Evolutionary conservation across 805 yeast species (phyloP).

Genomic region (Yarrowia yakushimensis): DNA sequence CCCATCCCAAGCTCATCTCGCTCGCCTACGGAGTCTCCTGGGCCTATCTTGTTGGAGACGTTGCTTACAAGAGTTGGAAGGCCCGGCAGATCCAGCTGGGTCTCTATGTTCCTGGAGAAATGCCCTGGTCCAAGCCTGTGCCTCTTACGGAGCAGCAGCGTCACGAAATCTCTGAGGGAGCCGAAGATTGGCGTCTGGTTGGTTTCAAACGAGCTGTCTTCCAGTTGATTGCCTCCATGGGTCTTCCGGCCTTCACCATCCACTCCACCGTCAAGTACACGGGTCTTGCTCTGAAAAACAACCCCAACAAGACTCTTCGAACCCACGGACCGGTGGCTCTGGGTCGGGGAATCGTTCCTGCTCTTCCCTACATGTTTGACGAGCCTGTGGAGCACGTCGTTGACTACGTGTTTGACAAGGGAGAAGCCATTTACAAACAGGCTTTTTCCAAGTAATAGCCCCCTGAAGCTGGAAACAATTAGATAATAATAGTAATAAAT

Average conservation of each 20-base stretch:
- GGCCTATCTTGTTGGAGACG: conserved; percentile 74
- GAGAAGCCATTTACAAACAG: conserved; percentile 24
- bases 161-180: conserved; percentile 41
- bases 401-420: conserved; percentile 53
- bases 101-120: conserved; percentile 53
- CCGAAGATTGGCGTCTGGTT: conserved; percentile 64
- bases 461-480: too few relatives aligned
- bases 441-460: not conserved
- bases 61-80: conserved; percentile 66
- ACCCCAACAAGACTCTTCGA: conserved; percentile 47
- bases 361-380: conserved; percentile 73
- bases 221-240: conserved; percentile 82
- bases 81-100: conserved; percentile 58
- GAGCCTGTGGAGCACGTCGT: conserved; percentile 74
- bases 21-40: conserved; percentile 72
- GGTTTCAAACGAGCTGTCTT: conserved; percentile 71
- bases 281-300: conserved; percentile 56
- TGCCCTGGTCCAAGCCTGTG: conserved; percentile 63
- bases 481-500: too few relatives aligned
- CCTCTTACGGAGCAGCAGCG: conserved; percentile 38
- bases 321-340: conserved; percentile 75
- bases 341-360: conserved; percentile 74
- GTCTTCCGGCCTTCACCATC: conserved; percentile 80
- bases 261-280: conserved; percentile 70
- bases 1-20: conserved; percentile 61